Evolutionary conservation across 768 basidiomycete genomes (phyloP), one percentile per base, ranked within the genome.

Genomic region (Russula abietina): DNA sequence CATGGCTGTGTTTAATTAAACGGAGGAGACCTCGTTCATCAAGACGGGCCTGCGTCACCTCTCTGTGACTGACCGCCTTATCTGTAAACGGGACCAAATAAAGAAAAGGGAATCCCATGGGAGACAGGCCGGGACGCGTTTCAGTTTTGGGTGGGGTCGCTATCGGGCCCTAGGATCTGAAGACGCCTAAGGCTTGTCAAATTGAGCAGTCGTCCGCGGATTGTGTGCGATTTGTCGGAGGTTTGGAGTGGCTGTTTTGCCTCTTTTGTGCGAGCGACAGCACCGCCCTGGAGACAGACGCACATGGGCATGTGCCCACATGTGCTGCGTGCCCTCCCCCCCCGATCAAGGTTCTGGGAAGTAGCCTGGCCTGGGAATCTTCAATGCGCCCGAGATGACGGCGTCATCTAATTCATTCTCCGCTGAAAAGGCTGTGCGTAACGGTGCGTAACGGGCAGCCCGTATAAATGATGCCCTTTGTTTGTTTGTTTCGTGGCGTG

Each of bases 401-500:
- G 51, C 57, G 46, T 54, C 62, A 19, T 30, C 28, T 26, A 36
- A 48, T 48, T 60, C 24, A 32, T 43, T 39, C 48, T 50, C 63
- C 63, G 58, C 54, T 60, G 39, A 59, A 55, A 43, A 64, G 63
- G 63, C 63, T 55, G 63, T 64, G 63, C 62, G 62, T 63, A 63
- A 63, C 46, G 53, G 45, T 64, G 63, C 62, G 62, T 63, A 63
- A 63, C 46, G 53, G 45, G 32, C 45, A 49, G 49, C 54, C 53
- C 58, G 50, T 22, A 11, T 41, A 33, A 59, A 61, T 55, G 53
- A 61, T 57, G 38, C 24, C 51, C 43, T 48, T 49, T 54, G 57
- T 62, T 63, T 62, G 61, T 60, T 62, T 62, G 61, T 62, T 50
- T 51, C 56, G 61, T 62, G 50, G 51, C 56, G 49, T n/a, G n/a